Conservation (phyloP, 1,284 basidiomycete genomes). For the Coriolopsis trogii region DNA sequence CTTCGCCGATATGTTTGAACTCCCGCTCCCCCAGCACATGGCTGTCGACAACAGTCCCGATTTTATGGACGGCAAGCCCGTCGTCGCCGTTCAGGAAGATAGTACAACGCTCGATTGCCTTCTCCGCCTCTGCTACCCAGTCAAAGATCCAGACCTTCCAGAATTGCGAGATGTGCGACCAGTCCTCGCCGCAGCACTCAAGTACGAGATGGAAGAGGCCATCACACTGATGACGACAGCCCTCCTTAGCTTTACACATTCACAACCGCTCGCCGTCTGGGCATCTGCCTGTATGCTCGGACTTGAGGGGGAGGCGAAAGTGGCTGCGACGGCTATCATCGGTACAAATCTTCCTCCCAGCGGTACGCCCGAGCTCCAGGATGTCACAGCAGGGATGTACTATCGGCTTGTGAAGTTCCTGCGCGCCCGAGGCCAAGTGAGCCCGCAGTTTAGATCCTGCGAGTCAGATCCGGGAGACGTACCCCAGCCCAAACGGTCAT, state of each 20-base stretch:
- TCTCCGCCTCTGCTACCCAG: conserved; percentile 43
- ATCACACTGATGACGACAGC: conserved; percentile 3
- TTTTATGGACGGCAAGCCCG: conserved; percentile 12
- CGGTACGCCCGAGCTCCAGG: conserved; percentile 9
- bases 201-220: conserved; percentile 27
- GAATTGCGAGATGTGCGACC: conserved; percentile 8
- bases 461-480: conserved; percentile 2
- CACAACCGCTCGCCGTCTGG: conserved; percentile 7
- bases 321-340: conserved; percentile 1
- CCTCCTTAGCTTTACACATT: conserved; percentile 2
- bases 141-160: conserved; percentile 22
- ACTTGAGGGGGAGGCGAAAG: conserved; percentile 1
- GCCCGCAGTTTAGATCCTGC: conserved; percentile 5
- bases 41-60: not conserved
- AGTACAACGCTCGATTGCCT: conserved; percentile 36
- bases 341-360: not conserved
- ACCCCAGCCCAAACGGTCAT: not conserved
- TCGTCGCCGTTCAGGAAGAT: conserved; percentile 35
- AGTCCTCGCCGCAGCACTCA: conserved; percentile 22
- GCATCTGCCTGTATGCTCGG: conserved; percentile 5
- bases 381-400: conserved; percentile 17
- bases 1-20: conserved; percentile 42
- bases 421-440: conserved; percentile 3
- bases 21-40: conserved; percentile 26
- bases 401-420: conserved; percentile 17